Conservation (phyloP, 805 yeast genomes). For the Lachancea nothofagi region DNA sequence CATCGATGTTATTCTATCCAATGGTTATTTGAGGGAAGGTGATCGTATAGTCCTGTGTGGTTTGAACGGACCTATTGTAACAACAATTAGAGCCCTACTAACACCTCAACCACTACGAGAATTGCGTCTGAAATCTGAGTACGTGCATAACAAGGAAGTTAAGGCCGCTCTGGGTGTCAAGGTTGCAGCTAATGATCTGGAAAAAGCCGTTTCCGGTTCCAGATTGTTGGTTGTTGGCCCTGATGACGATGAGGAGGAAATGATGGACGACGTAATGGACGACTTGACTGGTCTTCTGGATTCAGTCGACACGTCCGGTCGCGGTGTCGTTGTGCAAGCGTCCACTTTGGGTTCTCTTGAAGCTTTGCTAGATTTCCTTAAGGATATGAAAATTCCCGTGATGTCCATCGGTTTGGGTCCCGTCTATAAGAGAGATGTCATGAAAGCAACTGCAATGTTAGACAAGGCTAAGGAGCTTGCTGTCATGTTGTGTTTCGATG, state of each 20-base stretch:
- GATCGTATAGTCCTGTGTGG: constrained; percentile 96
- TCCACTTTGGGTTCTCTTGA: constrained; percentile 97
- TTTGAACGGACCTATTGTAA: constrained; percentile 95
- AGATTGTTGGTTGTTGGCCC: constrained; percentile 91
- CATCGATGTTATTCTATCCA: constrained; percentile 94
- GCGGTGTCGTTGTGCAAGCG: constrained; percentile 98
- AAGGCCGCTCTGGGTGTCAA: constrained; percentile 99
- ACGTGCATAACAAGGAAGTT: constrained; percentile 93
- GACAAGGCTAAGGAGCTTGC: constrained; percentile 95
- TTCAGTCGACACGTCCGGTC: constrained; percentile 90
- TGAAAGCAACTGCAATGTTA: constrained; percentile 95
- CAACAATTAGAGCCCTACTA: constrained; percentile 88
- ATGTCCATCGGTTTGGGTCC: constrained; percentile 99
- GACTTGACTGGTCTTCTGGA: constrained; percentile 92
- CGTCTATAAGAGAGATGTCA: constrained; percentile 94
- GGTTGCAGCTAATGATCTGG: constrained; percentile 95
- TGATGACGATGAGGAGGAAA: constrained; percentile 95
- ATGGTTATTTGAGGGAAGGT: constrained; percentile 92
- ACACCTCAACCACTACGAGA: constrained; percentile 98
- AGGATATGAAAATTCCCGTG: constrained; percentile 98
- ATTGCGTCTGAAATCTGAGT: constrained; percentile 92
- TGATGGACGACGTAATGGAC: constrained; percentile 98
- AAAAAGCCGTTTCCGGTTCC: constrained; percentile 98
- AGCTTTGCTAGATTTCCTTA: constrained; percentile 93
- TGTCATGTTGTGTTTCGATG: constrained; percentile 98